Conservation (phyloP, 768 basidiomycete species). For the Rhizopogon salebrosus region DNA sequence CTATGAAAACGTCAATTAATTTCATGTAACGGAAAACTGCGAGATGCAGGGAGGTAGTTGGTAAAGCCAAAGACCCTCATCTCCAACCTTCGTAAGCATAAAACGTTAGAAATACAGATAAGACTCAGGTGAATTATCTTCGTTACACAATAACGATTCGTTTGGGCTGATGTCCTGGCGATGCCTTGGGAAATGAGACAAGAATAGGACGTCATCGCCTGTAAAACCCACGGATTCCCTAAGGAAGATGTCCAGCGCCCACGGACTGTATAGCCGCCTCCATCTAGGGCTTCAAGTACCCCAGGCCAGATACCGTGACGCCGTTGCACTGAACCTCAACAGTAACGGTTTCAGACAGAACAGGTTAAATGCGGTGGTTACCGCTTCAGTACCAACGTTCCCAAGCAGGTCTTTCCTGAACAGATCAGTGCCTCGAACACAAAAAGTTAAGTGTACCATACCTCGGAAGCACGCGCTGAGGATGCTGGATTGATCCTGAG, state of each 20-base stretch:
- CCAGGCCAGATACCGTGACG: constrained; percentile 48
- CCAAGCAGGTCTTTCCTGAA: constrained; percentile 52
- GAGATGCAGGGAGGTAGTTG: no score
- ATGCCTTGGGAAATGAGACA: constrained; percentile 43
- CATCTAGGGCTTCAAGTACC: constrained; percentile 37
- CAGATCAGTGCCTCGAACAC: background rate
- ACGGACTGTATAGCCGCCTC: constrained; percentile 29
- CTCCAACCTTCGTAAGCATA: no score
- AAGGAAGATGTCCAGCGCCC: constrained; percentile 26
- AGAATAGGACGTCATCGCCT: constrained; percentile 30
- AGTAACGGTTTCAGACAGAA: constrained; percentile 50
- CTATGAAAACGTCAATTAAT: no score
- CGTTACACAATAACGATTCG: background rate
- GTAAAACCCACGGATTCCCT: no score
- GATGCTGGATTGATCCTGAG: constrained; percentile 7
- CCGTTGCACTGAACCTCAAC: constrained; percentile 47
- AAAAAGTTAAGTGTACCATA: constrained; percentile 1
- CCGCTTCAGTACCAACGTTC: constrained; percentile 38
- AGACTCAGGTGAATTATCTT: no score
- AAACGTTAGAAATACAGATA: background rate
- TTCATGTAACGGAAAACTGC: no score
- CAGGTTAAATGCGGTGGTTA: constrained; percentile 52
- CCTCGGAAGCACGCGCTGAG: constrained; percentile 17
- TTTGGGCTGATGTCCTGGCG: constrained; percentile 32
- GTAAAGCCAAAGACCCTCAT: no score